Evolutionary conservation across 2,329 filamentous ascomycete species (phyloP), one percentile per base, ranked within the genome.

Genomic region (Botrytis paeoniae): DNA sequence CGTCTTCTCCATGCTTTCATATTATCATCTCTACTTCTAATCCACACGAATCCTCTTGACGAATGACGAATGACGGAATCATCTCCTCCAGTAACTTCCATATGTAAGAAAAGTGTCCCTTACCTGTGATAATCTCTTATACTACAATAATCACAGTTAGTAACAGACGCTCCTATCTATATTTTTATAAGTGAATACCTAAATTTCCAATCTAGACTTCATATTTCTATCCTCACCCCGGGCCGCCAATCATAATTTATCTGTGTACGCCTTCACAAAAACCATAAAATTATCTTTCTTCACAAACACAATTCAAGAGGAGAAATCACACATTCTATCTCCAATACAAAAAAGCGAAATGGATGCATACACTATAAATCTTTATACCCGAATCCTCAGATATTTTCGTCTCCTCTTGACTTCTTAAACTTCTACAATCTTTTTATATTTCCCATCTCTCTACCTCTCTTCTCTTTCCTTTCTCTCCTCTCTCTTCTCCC

Each of bases 181-280:
- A n/a, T 18, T 29, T 3, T 3, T 2, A 18, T 1, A 29, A 39
- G 4, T 37, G 5, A 5, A 6, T 1, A 41, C 22, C 37, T 8
- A 1, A n/a, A 4, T 62, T 39, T 10, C 1, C 6, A 66, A 29
- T 20, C 16, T 10, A 32, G 3, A 54, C 7, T 20, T 48, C 2
- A 32, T 57, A 6, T 1, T 22, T 32, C 3, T 8, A 54, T 57
- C 25, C 8, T 25, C 25, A 22, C 22, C 35, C 0, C 1, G 1
- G 20, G 3, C 32, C 10, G 10, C 6, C 18, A 60, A 10, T 1
- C n/a, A 37, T 35, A 2, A 60, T 0, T 6, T 37, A 4, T 48
- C 20, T 9, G 20, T 22, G 22, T 22, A 45, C 7, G 7, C 16
- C 20, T 22, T 22, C 2, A 45, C 43, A 22, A 22, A 45, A 4